These are phyloP conservation scores for Tulasnella sp. DNA, from an alignment of 768 basidiomycete species.

Conservation along the genomic window DNA sequence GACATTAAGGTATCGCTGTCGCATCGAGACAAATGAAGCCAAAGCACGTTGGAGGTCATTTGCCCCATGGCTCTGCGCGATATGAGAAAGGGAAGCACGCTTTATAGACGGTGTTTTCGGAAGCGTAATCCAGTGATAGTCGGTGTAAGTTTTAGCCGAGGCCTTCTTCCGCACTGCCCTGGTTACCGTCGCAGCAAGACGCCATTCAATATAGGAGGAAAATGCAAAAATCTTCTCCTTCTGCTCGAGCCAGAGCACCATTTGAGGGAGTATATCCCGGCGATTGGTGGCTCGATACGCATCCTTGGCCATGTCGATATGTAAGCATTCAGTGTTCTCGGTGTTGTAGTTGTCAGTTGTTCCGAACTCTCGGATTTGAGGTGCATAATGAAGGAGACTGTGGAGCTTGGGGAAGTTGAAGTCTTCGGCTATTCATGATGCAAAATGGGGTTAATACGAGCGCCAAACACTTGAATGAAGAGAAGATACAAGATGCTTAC, in stretches of 20 bases:
- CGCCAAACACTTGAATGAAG: conserved; percentile 14
- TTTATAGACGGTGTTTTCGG: background rate
- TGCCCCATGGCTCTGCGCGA: no score
- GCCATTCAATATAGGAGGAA: background rate
- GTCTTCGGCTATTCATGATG: background rate
- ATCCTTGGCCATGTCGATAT: conserved; percentile 26
- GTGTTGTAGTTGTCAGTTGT: conserved; percentile 35
- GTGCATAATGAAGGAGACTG: conserved; percentile 31
- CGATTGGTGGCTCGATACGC: conserved; percentile 17
- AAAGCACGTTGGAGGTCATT: no score
- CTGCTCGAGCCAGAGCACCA: conserved; percentile 15
- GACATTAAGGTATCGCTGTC: background rate
- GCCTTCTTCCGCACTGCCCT: background rate
- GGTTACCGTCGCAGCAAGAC: no score
- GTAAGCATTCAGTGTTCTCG: conserved; percentile 34
- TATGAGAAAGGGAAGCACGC: background rate
- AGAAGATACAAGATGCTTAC: background rate
- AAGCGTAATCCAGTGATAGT: background rate
- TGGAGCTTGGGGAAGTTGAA: conserved; percentile 37
- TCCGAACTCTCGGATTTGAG: conserved; percentile 29
- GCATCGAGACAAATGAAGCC: background rate
- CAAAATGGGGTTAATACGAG: background rate
- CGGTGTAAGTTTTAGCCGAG: background rate
- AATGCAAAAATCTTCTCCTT: conserved; percentile 17
- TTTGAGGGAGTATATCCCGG: background rate